Base-by-base conservation (phyloP, 2,329 filamentous ascomycete species). In the Orbilia javanica region DNA sequence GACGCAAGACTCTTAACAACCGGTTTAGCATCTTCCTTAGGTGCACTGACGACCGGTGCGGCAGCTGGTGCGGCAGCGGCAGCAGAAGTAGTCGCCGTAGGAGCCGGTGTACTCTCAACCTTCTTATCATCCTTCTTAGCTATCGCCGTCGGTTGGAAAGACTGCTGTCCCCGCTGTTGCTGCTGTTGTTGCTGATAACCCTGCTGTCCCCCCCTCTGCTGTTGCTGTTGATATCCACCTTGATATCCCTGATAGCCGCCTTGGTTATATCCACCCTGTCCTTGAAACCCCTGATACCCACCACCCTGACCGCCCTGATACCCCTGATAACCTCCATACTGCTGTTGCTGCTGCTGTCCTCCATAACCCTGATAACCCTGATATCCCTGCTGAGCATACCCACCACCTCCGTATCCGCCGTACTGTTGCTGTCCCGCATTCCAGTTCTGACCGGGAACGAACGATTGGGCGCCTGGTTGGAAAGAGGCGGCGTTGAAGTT, bases 391-490 rank as follows among this genome's bases (percentile, higher is more conserved):
- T 86, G 83, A 82, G 84, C 85, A 81, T 89, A 89, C 79, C 86
- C 86, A 79, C 86, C 53, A 29, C 52, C 50, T 15, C 55, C 55
- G 81, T 89, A 88, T 79, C 86, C 86, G 79, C 86, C 50, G 42
- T 69, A 86, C 77, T 86, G 86, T 66, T 87, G 86, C 66, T 87
- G 86, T 80, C 88, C 86, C 77, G 85, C 85, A 57, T 86, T 88
- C 79, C 89, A 86, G 36, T 63, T 68, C 15, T 91, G 92, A 62
- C 89, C 89, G 18, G 93, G 93, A 57, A 91, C 89, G 86, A 96
- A 96, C 20, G 91, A 87, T 75, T 89, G 86, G 73, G 89, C 90
- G 76, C 89, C 90, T 11, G 91, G 90, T 10, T 87, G 88, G 87
- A 94, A 94, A 18, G 86, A 83, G 20, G 86, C 84, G 11, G 85